Base-by-base conservation (phyloP, 2,329 filamentous ascomycete species). In the Nigrospora osmanthi region DNA sequence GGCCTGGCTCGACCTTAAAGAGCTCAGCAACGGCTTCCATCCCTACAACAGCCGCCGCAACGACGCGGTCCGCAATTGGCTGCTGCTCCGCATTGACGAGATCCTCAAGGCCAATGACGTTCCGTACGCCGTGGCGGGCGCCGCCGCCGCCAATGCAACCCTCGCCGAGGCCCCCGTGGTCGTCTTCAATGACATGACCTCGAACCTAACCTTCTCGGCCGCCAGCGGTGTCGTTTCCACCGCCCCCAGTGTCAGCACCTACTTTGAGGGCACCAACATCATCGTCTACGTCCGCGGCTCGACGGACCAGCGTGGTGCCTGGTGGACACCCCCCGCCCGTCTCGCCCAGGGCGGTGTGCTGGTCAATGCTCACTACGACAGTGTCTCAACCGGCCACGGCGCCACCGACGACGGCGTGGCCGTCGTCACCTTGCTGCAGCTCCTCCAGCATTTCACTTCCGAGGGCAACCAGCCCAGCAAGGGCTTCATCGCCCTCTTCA, bases 341-440 rank as follows among this genome's bases (percentile, higher is more conserved):
- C 42, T 17, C 14, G 16, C 43, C 3, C 15, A 28, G 14, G 43
- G 37, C 32, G 43, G 43, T 13, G 32, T 36, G 3, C n/a, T 45
- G 37, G 37, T 45, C 37, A 45, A 40, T 35, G 16, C 34, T 46
- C 23, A 46, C 38, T 51, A 53, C 9, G 17, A 57, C 43, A 89
- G 85, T 48, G 90, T 95, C 6, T 87, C 89, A 11, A 93, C 88
- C 2, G 89, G 88, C 1, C 94, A 82, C 54, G 90, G 90, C 38
- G 89, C 90, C 11, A 96, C 90, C 2, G 90, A 96, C 57, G 87
- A 95, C 61, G 90, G 89, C 10, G 80, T 94, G 42, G 88, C 88
- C 19, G 87, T 94, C n/a, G 80, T 94, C 12, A 83, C 84, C 1
- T 71, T 90, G 38, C 73, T 96, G 37, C 90, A 96, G 63, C 70